These are phyloP conservation scores for Backusella circina DNA, from an alignment of 192 early-diverging fungal species.

Conservation along the genomic window DNA sequence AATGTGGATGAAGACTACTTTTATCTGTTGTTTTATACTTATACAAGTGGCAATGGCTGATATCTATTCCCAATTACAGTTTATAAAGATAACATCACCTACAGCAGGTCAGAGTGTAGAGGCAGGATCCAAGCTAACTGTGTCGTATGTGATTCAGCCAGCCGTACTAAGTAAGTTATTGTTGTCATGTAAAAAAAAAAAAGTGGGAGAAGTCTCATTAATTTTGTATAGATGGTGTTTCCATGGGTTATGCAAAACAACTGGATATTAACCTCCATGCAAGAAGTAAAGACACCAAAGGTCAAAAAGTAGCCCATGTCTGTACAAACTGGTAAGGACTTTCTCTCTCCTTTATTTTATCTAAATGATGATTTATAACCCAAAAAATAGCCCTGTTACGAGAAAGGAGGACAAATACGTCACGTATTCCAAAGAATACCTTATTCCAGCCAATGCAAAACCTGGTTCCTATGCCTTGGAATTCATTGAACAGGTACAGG, in stretches of 20 bases:
- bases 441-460: slow-evolving; percentile 16
- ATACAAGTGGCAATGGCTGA: background rate
- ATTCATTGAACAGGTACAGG: slow-evolving; percentile 6
- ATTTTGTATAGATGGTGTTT: slow-evolving; percentile 7
- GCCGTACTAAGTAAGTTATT: background rate
- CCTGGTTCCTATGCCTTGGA: slow-evolving; percentile 35
- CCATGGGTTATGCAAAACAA: slow-evolving; percentile 11
- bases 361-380: too few relatives aligned
- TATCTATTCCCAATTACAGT: slow-evolving; percentile 27
- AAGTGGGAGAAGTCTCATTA: too few relatives aligned
- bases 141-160: slow-evolving; percentile 24
- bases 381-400: slow-evolving; percentile 15
- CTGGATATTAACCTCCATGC: slow-evolving; percentile 20
- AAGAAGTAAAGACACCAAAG: slow-evolving; percentile 14
- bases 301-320: slow-evolving; percentile 6
- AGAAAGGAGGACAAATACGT: slow-evolving; percentile 18
- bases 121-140: slow-evolving; percentile 4
- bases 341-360: background rate
- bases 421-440: slow-evolving; percentile 16
- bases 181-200: too few relatives aligned
- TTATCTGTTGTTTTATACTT: background rate
- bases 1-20: background rate
- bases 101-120: slow-evolving; percentile 4
- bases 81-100: slow-evolving; percentile 23
- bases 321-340: slow-evolving; percentile 1